Conservation (phyloP, 2,329 filamentous ascomycete genomes). For the Aureobasidium sp. region DNA sequence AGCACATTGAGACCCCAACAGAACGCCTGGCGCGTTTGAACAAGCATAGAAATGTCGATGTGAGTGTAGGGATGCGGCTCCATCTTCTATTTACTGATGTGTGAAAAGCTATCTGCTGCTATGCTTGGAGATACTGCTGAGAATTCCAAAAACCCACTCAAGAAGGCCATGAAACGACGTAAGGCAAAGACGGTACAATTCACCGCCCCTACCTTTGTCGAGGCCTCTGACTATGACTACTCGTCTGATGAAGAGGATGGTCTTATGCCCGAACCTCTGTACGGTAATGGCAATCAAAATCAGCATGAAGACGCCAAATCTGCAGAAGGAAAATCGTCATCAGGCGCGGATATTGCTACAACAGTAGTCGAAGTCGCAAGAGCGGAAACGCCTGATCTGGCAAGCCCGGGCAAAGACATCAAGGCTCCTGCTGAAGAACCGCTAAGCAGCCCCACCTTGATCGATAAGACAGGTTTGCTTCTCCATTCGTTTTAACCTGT, state of each 20-base stretch:
- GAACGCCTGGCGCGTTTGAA: slow-evolving; percentile 89
- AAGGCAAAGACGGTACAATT: slow-evolving; percentile 86
- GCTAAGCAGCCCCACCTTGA: slow-evolving; percentile 26
- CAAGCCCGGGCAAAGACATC: slow-evolving; percentile 20
- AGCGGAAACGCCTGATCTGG: slow-evolving; percentile 11
- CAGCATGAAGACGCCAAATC: not conserved
- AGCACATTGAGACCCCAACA: slow-evolving; percentile 97
- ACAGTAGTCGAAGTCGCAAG: slow-evolving; percentile 2
- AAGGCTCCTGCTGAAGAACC: slow-evolving; percentile 23
- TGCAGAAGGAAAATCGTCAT: not conserved
- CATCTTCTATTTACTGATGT: slow-evolving; percentile 20
- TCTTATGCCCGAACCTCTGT: slow-evolving; percentile 18
- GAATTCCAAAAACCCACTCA: slow-evolving; percentile 75
- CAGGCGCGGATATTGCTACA: not conserved
- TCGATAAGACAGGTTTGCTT: slow-evolving; percentile 21
- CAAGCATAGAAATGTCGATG: slow-evolving; percentile 97
- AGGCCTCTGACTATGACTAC: slow-evolving; percentile 81
- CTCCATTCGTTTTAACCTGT: not conserved
- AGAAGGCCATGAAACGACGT: slow-evolving; percentile 72
- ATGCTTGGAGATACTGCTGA: slow-evolving; percentile 68
- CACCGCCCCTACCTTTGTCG: slow-evolving; percentile 74
- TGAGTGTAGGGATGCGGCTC: slow-evolving; percentile 44
- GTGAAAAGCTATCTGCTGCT: slow-evolving; percentile 54
- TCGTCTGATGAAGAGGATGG: slow-evolving; percentile 54
- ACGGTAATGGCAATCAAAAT: not conserved